Evolutionary conservation across 2,329 filamentous ascomycete species (phyloP), one percentile per base, ranked within the genome.

Genomic region (Elsinoe fawcettii): DNA sequence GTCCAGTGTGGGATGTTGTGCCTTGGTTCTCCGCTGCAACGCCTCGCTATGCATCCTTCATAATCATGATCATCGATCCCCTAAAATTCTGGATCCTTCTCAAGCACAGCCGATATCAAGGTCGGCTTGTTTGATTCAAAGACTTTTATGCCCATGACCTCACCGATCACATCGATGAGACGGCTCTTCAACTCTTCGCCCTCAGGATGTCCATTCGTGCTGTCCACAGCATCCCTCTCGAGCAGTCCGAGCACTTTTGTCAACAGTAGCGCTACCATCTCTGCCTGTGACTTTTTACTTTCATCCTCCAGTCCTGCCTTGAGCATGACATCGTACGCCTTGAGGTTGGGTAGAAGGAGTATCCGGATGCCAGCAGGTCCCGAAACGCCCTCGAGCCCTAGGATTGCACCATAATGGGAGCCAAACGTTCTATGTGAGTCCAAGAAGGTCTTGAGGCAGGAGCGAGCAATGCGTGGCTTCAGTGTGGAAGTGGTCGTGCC

Each of bases 391-490:
- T 86, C 79, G 2, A 99, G 76, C 1, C 91, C 92, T 27, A 85
- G 81, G 20, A 99, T 80, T 5, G 92, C 90, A 44, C 93, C 93
- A 68, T 93, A 99, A 66, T 96, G 88, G 1, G 92, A 86, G 1
- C 88, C 84, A 0, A 90, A 81, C 0, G 90, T 85, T 67, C 91
- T 90, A 43, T 85, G 83, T 0, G 90, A 88, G 66, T 96, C 91
- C 27, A 99, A 80, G 71, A 96, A 92, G 66, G 87, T 85, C 73
- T 96, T 96, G 32, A 97, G 80, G 66, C 90, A 96, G 0, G 91
- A 93, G n/a, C 93, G 82, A 3, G 90, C 91, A 27, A 99, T 85
- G 62, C 95, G 88, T 1, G 91, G 86, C 58, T 90, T 89, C 23
- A 97, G 81, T 12, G 90, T 86, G 43, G 87, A 84, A 58, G 91